phyloP scores from a whole-genome alignment of 345 rosid species.

The Aurinia saxatilis region DNA sequence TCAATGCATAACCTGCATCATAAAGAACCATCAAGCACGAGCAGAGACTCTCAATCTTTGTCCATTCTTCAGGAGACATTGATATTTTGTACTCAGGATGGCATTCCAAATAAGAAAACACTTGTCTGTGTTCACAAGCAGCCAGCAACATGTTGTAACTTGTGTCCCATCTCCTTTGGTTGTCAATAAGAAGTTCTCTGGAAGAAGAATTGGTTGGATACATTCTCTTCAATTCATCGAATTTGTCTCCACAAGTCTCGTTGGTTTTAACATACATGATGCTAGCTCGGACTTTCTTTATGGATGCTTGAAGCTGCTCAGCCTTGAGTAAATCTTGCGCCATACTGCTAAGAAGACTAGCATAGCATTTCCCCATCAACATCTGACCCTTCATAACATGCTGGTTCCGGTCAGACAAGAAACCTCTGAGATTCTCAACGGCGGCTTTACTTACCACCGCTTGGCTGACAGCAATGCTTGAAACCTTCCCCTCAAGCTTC shows the following conservation, averaged over 20 bases:
- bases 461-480: constrained; percentile 52
- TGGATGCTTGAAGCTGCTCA: constrained; percentile 31
- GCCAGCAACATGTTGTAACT: constrained; percentile 68
- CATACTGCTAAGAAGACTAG: constrained; percentile 46
- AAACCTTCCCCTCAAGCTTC: constrained; percentile 65
- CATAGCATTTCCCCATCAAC: constrained; percentile 56
- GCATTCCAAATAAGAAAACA: constrained; percentile 70
- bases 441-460: constrained; percentile 41
- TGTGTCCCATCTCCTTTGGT: constrained; percentile 64
- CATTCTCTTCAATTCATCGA: constrained; percentile 59
- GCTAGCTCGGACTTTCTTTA: constrained; percentile 64
- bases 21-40: constrained; percentile 57
- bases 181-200: constrained; percentile 48
- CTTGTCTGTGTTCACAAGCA: constrained; percentile 66
- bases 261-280: constrained; percentile 58
- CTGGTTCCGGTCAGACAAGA: constrained; percentile 54
- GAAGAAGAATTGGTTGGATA: constrained; percentile 52
- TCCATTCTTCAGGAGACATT: constrained; percentile 78
- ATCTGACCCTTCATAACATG: constrained; percentile 66
- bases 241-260: constrained; percentile 55
- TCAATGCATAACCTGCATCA: constrained; percentile 48
- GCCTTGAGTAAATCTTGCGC: constrained; percentile 43
- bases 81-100: constrained; percentile 71
- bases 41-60: constrained; percentile 61
- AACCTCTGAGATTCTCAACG: constrained; percentile 55